These are phyloP conservation scores for Beta vulgaris DNA, from an alignment of 148 eudicot species.

Conservation along the genomic window DNA sequence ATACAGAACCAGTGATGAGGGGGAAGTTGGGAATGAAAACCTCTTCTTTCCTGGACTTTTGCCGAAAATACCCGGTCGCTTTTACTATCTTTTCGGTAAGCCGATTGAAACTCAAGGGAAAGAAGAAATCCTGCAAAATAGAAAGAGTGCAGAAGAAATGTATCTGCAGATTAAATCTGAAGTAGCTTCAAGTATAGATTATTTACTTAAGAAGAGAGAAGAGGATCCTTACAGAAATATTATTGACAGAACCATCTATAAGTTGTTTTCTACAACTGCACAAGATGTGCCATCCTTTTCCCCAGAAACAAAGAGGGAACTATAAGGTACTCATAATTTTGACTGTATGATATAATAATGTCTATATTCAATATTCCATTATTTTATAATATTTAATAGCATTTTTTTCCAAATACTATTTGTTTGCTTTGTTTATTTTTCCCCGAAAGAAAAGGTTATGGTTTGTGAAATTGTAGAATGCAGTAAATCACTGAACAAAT, in stretches of 20 bases:
- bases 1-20: slow-evolving; percentile 47
- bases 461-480: neutral
- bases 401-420: neutral
- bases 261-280: slow-evolving; percentile 32
- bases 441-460: neutral
- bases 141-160: slow-evolving; percentile 48
- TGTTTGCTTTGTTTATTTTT: neutral
- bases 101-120: slow-evolving; percentile 69
- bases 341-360: slow-evolving; percentile 1
- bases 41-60: slow-evolving; percentile 56
- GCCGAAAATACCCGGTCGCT: slow-evolving; percentile 81
- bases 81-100: slow-evolving; percentile 70
- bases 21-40: slow-evolving; percentile 72
- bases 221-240: slow-evolving; percentile 78
- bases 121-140: slow-evolving; percentile 48
- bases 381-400: slow-evolving; percentile 4
- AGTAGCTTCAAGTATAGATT: slow-evolving; percentile 49
- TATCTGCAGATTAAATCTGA: slow-evolving; percentile 58
- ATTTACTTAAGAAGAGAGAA: slow-evolving; percentile 61
- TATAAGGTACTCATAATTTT: slow-evolving; percentile 17
- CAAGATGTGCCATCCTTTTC: slow-evolving; percentile 59
- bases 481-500: neutral
- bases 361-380: neutral
- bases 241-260: slow-evolving; percentile 51
- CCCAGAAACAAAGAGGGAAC: slow-evolving; percentile 34